Evolutionary conservation across 495 filamentous ascomycete species (phyloP).

Genomic region (Penicillium lagena): DNA sequence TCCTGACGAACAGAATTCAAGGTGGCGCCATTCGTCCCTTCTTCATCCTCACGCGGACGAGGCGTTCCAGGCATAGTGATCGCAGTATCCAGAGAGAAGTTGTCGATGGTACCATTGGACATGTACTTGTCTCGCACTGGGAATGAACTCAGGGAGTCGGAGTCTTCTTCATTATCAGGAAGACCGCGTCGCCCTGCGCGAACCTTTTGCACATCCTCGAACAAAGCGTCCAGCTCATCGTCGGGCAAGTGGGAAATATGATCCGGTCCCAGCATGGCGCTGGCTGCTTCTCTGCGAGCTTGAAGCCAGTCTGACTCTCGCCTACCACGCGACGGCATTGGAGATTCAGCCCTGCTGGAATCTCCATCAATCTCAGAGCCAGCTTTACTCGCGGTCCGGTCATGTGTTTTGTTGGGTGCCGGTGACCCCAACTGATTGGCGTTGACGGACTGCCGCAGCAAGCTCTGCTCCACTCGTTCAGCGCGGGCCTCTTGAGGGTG

Average conservation of each 20-base stretch:
- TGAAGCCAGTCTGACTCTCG: conserved; percentile 95
- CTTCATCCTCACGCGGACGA: conserved; percentile 62
- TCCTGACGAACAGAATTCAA: conserved; percentile 72
- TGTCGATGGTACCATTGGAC: conserved; percentile 91
- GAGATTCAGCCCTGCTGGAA: conserved; percentile 71
- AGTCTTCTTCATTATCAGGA: conserved; percentile 74
- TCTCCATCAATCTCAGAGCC: conserved; percentile 64
- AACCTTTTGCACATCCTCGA: conserved; percentile 89
- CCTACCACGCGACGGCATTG: conserved; percentile 57
- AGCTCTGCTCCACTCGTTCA: conserved; percentile 82
- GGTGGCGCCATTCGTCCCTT: conserved; percentile 48
- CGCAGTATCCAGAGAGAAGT: conserved; percentile 91
- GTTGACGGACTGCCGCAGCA: conserved; percentile 83
- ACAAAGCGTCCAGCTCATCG: conserved; percentile 89
- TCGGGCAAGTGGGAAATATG: conserved; percentile 84
- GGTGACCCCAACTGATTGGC: conserved; percentile 72
- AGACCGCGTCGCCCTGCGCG: conserved; percentile 73
- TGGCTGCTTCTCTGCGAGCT: conserved; percentile 85
- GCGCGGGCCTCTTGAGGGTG: conserved; percentile 93
- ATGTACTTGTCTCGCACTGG: conserved; percentile 91
- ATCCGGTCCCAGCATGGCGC: conserved; percentile 83
- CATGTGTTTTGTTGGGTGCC: conserved; percentile 64
- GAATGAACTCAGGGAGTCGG: conserved; percentile 83
- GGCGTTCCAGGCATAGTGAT: conserved; percentile 93
- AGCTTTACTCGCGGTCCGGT: conserved; percentile 67